A percentile compares a stretch with the other conserved stretches of the same genome.
phyloP scores from a whole-genome alignment of 352 stramenopile species.

The Thalassiosira gravida region DNA sequence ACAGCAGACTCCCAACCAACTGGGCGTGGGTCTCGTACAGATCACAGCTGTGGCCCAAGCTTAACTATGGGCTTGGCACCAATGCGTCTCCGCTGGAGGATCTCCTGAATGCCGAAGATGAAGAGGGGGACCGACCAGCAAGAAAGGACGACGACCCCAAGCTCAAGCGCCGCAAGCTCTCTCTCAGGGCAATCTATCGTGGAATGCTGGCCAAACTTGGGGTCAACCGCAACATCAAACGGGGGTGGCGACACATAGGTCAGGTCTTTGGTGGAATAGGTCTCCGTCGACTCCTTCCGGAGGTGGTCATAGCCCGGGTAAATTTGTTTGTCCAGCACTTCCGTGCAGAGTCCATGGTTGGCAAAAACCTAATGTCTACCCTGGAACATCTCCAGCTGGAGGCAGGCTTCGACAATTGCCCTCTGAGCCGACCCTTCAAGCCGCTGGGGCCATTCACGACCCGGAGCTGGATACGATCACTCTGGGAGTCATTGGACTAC shows the following conservation, averaged over 20 bases:
- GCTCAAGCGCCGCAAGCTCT: constrained; percentile 1
- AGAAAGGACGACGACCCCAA: constrained; percentile 8
- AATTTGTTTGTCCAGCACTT: constrained; percentile 10
- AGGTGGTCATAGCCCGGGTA: not conserved
- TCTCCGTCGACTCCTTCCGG: not conserved
- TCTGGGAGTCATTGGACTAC: constrained; percentile 18
- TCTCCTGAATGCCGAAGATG: constrained; percentile 1
- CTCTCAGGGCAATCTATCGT: not conserved
- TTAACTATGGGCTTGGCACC: not conserved
- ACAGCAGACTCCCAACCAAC: not conserved
- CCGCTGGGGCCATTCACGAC: constrained; percentile 8
- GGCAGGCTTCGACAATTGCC: not conserved
- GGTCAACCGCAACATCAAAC: constrained; percentile 4
- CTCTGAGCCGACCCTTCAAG: not conserved
- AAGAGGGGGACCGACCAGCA: constrained; percentile 6
- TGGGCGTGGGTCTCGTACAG: constrained; percentile 6
- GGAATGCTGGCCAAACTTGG: constrained; percentile 7
- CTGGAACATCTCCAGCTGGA: constrained; percentile 2
- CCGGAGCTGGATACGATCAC: constrained; percentile 17
- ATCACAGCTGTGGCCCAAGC: not conserved
- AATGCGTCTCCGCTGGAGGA: constrained; percentile 7
- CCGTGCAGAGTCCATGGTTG: not conserved
- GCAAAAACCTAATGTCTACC: not conserved
- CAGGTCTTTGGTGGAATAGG: constrained; percentile 4
- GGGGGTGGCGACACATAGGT: not conserved